Percentiles rank a stretch among this genome's conserved stretches.
phyloP scores from a whole-genome alignment of 2,329 filamentous ascomycete species.

The Sclerotinia minor region DNA sequence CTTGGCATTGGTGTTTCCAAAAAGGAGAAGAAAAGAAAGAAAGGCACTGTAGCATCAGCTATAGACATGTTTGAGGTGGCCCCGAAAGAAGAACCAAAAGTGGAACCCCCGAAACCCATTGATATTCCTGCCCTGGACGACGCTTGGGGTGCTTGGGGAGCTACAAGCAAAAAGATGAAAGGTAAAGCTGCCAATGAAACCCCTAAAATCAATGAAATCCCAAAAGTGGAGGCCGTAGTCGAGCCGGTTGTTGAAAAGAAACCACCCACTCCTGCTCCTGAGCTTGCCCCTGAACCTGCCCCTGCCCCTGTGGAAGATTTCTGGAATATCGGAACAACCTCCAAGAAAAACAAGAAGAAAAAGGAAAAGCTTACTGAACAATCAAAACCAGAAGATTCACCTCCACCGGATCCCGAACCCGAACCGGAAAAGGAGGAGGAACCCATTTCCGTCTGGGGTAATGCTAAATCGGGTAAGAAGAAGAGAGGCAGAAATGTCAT shows the following conservation, averaged over 20 bases:
- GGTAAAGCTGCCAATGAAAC: slow-evolving; percentile 37
- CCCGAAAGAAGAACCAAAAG: slow-evolving; percentile 36
- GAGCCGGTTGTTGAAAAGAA: slow-evolving; percentile 40
- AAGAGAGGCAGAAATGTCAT: slow-evolving; percentile 53
- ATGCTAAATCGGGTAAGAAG: slow-evolving; percentile 37
- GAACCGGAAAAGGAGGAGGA: slow-evolving; percentile 12
- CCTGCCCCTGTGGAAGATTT: slow-evolving; percentile 18
- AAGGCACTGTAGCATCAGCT: slow-evolving; percentile 32
- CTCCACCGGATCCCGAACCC: slow-evolving; percentile 13
- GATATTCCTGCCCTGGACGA: slow-evolving; percentile 43
- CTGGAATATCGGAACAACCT: slow-evolving; percentile 48
- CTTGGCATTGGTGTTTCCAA: slow-evolving; percentile 43
- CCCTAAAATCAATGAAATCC: slow-evolving; percentile 28
- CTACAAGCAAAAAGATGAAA: slow-evolving; percentile 50
- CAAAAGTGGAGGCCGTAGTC: slow-evolving; percentile 30
- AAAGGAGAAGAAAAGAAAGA: slow-evolving; percentile 48
- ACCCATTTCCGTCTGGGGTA: slow-evolving; percentile 32
- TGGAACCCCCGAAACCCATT: slow-evolving; percentile 32
- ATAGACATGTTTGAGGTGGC: slow-evolving; percentile 24
- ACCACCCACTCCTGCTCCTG: background rate
- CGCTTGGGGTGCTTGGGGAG: slow-evolving; percentile 54
- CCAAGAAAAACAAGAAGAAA: slow-evolving; percentile 50
- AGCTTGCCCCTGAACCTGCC: background rate
- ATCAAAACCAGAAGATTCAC: slow-evolving; percentile 38
- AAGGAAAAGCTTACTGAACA: slow-evolving; percentile 38